Evolutionary conservation across 2,329 filamentous ascomycete genomes (phyloP).

Genomic region (Clonostachys byssicola): DNA sequence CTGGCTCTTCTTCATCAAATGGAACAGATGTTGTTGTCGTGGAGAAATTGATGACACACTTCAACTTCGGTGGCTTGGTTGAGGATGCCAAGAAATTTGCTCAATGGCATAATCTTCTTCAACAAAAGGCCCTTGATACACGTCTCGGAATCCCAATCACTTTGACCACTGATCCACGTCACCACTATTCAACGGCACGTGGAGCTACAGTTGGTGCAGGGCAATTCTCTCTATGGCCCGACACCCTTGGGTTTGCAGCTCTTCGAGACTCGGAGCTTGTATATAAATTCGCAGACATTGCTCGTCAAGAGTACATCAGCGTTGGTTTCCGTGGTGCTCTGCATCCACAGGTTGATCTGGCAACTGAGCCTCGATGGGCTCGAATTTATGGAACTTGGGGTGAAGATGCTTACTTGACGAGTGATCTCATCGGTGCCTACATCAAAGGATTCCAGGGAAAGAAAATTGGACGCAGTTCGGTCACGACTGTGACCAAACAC

Average conservation of each 20-base stretch:
- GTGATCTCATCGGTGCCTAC: conserved; percentile 31
- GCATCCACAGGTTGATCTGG: conserved; percentile 45
- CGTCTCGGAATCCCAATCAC: conserved; percentile 44
- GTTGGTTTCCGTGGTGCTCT: conserved; percentile 38
- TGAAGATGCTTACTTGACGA: conserved; percentile 38
- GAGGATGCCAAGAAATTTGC: conserved; percentile 24
- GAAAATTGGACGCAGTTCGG: conserved; percentile 31
- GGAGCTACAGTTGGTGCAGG: conserved; percentile 36
- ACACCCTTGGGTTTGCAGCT: conserved; percentile 43
- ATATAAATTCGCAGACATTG: conserved; percentile 41
- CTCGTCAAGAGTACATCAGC: conserved; percentile 37
- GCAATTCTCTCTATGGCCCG: conserved; percentile 45
- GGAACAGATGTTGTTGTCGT: conserved; percentile 7
- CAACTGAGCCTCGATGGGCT: conserved; percentile 47
- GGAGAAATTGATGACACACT: conserved; percentile 28
- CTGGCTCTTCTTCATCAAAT: neutral
- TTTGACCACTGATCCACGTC: conserved; percentile 40
- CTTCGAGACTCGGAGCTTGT: conserved; percentile 36
- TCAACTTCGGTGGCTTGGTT: conserved; percentile 40
- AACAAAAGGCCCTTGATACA: conserved; percentile 34
- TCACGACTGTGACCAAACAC: conserved; percentile 47
- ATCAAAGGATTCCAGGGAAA: conserved; percentile 42
- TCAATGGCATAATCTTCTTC: conserved; percentile 34
- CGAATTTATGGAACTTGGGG: conserved; percentile 39
- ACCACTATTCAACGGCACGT: conserved; percentile 35